Percentiles rank a stretch among this genome's conserved stretches.
Evolutionary conservation across 176 grass and related monocot genomes (phyloP).

Genomic region (Typha latifolia): DNA sequence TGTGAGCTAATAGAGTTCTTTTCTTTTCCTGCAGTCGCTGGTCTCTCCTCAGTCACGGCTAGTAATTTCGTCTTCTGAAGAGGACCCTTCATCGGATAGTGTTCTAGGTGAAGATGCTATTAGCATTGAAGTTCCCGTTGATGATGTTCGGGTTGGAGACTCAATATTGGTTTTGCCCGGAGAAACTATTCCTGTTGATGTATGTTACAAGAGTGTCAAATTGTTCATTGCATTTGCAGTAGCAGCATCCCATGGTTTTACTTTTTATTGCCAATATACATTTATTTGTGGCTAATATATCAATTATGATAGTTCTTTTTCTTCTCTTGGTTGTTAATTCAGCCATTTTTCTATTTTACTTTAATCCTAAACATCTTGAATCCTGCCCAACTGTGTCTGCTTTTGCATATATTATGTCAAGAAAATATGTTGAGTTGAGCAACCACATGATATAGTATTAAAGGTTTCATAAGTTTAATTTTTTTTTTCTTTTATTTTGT

Average conservation of each 20-base stretch:
- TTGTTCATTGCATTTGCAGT: not conserved
- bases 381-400: too few relatives aligned
- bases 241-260: too few relatives aligned
- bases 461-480: too few relatives aligned
- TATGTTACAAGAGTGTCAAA: slow-evolving; percentile 26
- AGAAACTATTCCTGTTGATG: slow-evolving; percentile 95
- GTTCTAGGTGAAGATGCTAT: slow-evolving; percentile 65
- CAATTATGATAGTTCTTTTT: slow-evolving; percentile 1
- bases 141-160: slow-evolving; percentile 95
- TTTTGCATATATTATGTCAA: too few relatives aligned
- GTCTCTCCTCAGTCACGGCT: slow-evolving; percentile 79
- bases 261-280: too few relatives aligned
- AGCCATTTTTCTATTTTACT: slow-evolving; percentile 1
- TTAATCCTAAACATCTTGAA: too few relatives aligned
- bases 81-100: slow-evolving; percentile 38
- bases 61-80: slow-evolving; percentile 59
- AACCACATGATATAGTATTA: too few relatives aligned
- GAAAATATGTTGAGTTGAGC: too few relatives aligned
- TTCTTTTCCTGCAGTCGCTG: slow-evolving; percentile 62
- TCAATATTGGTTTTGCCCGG: slow-evolving; percentile 82
- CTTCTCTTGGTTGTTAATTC: not conserved
- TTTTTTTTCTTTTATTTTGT: too few relatives aligned
- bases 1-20: slow-evolving; percentile 13
- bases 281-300: slow-evolving; percentile 1
- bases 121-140: slow-evolving; percentile 73